Evolutionary conservation across 768 basidiomycete genomes (phyloP).

Genomic region (Boletus rubropictus): DNA sequence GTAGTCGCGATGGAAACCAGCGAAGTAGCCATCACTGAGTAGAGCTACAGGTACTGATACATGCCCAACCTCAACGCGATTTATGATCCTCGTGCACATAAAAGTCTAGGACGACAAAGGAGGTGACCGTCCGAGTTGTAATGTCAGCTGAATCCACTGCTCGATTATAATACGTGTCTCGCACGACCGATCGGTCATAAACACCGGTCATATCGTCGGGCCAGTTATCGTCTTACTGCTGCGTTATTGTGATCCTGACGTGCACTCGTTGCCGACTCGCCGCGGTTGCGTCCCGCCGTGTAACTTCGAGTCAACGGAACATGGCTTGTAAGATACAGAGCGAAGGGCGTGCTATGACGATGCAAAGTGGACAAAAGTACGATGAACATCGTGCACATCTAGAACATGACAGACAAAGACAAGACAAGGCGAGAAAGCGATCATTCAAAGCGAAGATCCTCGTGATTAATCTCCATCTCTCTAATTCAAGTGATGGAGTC

Average conservation of each 20-base stretch:
- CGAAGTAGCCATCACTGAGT: background rate
- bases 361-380: background rate
- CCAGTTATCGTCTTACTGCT: no score
- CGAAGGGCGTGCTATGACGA: background rate
- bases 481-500: background rate
- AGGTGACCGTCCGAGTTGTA: no score
- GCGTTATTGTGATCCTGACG: no score
- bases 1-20: slow-evolving; percentile 14
- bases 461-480: background rate
- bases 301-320: background rate
- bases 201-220: no score
- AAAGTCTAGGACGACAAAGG: no score
- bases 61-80: background rate
- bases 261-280: no score
- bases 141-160: no score
- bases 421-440: background rate
- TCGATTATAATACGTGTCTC: no score
- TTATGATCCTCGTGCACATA: no score
- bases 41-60: background rate
- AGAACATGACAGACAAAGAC: background rate
- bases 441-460: background rate
- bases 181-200: no score
- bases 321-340: slow-evolving; percentile 3
- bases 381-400: background rate
- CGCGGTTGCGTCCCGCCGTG: no score